Evolutionary conservation across 192 early-diverging fungal genomes (phyloP).

Genomic region (Backusella parvicylindrica): DNA sequence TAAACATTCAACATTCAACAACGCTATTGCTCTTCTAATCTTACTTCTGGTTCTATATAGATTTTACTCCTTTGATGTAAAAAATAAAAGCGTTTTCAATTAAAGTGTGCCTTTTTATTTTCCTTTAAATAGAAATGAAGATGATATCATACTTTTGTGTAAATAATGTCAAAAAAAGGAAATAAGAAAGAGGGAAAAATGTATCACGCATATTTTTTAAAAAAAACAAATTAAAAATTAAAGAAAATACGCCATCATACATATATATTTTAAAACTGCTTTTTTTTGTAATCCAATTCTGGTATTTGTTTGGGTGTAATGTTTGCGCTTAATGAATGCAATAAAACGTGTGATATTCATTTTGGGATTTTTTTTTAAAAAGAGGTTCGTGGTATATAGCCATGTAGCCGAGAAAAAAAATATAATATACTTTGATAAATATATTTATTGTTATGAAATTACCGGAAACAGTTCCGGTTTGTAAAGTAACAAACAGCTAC

Average conservation of each 20-base stretch:
- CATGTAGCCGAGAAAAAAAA: no score
- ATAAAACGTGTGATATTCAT: no score
- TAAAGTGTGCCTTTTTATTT: neutral
- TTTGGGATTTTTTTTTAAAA: no score
- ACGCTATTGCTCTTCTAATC: neutral
- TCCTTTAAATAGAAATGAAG: neutral
- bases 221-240: neutral
- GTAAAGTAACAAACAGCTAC: neutral
- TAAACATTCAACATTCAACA: neutral
- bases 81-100: neutral
- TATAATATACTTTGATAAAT: no score
- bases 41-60: neutral
- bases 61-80: no score
- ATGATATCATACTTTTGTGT: neutral
- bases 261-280: neutral
- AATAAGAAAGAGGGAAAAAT: neutral
- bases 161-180: neutral
- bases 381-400: no score
- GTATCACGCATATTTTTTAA: neutral
- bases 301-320: no score
- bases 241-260: neutral
- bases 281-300: neutral
- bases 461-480: neutral
- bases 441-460: neutral
- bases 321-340: no score